Percentiles rank a stretch among this genome's conserved stretches.
Evolutionary conservation across 768 basidiomycete genomes (phyloP).

Genomic region (Podaxis rugospora): DNA sequence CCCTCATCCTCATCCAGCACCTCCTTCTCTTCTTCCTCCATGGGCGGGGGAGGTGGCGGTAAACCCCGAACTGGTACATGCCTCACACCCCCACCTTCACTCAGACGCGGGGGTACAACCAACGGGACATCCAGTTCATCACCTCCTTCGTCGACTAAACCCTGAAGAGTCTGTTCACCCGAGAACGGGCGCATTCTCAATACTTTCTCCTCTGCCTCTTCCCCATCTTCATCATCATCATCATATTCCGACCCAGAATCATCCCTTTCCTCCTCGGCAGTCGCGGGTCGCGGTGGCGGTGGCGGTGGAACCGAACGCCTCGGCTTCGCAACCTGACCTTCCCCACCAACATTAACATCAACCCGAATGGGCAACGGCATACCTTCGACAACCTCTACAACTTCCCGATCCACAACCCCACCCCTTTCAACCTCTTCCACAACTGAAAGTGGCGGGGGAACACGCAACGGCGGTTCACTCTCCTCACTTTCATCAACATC

Average conservation of each 20-base stretch:
- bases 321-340: conserved; percentile 15
- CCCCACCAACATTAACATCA: not conserved
- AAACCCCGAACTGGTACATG: conserved; percentile 2
- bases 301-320: conserved; percentile 10
- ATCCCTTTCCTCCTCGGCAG: conserved; percentile 12
- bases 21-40: conserved; percentile 23
- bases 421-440: not conserved
- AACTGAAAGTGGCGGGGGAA: conserved; percentile 12
- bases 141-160: too few relatives aligned
- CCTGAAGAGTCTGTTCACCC: not conserved
- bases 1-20: conserved; percentile 61
- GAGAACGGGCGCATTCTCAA: not conserved
- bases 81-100: not conserved
- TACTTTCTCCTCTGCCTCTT: not conserved
- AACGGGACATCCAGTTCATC: not conserved
- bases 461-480: conserved; percentile 22
- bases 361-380: conserved; percentile 13
- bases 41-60: conserved; percentile 16
- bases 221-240: conserved; percentile 24
- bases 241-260: conserved; percentile 28
- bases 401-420: not conserved
- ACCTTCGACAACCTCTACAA: not conserved
- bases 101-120: not conserved
- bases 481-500: conserved; percentile 23
- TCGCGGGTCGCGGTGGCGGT: conserved; percentile 13